These are phyloP conservation scores for Capillidium rhysosporum DNA, from an alignment of 371 early-diverging fungal genomes.

Conservation along the genomic window DNA sequence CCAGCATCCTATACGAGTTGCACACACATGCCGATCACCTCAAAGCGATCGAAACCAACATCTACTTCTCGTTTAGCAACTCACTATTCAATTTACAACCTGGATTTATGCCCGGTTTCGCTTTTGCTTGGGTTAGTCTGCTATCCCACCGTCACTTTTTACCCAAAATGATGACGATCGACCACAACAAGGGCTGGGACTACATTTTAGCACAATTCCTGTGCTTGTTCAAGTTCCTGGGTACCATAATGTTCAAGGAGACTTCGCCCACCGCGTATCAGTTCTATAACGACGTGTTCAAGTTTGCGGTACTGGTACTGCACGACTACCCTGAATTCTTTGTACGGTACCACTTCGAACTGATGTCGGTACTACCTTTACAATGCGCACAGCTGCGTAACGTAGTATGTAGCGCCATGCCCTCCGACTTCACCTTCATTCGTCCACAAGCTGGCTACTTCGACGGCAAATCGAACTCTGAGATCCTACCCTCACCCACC, in stretches of 20 bases:
- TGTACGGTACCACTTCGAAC: constrained; percentile 75
- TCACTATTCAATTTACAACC: constrained; percentile 74
- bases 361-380: constrained; percentile 85
- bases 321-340: constrained; percentile 97
- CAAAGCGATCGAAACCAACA: constrained; percentile 45
- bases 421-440: constrained; percentile 14
- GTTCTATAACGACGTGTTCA: constrained; percentile 74
- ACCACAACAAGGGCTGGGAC: constrained; percentile 72
- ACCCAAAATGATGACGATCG: constrained; percentile 61
- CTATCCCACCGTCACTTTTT: constrained; percentile 83
- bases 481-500: background rate
- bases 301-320: constrained; percentile 79
- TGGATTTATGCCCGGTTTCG: constrained; percentile 77
- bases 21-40: constrained; percentile 43
- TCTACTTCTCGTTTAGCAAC: constrained; percentile 51
- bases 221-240: constrained; percentile 62
- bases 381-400: constrained; percentile 88
- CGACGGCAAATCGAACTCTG: background rate
- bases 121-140: constrained; percentile 90
- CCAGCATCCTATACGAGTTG: constrained; percentile 62
- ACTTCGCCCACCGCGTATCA: constrained; percentile 56
- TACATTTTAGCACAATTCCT: constrained; percentile 62
- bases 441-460: background rate
- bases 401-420: constrained; percentile 85
- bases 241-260: constrained; percentile 53